These are phyloP conservation scores for Solanum virginianum DNA, from an alignment of 257 asterid genomes.

Conservation along the genomic window DNA sequence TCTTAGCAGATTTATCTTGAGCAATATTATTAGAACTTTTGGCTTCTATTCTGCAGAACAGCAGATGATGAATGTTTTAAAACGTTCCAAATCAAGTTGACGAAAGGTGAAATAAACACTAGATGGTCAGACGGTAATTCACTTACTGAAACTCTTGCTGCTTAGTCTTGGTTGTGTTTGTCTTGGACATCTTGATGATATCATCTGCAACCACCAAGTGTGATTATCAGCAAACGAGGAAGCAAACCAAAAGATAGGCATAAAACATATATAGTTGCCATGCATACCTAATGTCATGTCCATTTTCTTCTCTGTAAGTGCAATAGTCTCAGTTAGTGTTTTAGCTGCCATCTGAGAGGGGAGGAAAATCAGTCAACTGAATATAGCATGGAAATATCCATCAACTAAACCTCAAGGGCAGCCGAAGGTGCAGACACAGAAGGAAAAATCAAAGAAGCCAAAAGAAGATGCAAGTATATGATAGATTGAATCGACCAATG, in stretches of 20 bases:
- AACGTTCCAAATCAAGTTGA: neutral
- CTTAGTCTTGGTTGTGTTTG: conserved; percentile 32
- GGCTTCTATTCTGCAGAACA: conserved; percentile 46
- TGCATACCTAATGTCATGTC: conserved; percentile 72
- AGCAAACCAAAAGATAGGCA: neutral
- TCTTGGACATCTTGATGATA: conserved; percentile 77
- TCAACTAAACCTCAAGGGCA: neutral
- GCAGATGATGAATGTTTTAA: neutral
- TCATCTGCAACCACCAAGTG: conserved; percentile 46
- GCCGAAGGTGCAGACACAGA: neutral
- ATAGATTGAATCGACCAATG: neutral
- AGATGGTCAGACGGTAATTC: neutral
- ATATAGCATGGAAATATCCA: neutral
- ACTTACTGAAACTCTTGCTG: conserved; percentile 60
- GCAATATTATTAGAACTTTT: conserved; percentile 27
- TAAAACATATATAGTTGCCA: neutral
- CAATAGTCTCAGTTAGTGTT: conserved; percentile 57
- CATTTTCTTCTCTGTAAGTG: conserved; percentile 94
- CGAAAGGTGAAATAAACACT: neutral
- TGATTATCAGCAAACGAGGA: neutral
- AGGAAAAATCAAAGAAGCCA: neutral
- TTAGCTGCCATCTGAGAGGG: conserved; percentile 62
- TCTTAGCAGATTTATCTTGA: conserved; percentile 47
- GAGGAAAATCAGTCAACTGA: neutral
- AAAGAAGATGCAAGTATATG: neutral